Conservation (phyloP, 805 yeast species). For the Myxozyma kluyveri region DNA sequence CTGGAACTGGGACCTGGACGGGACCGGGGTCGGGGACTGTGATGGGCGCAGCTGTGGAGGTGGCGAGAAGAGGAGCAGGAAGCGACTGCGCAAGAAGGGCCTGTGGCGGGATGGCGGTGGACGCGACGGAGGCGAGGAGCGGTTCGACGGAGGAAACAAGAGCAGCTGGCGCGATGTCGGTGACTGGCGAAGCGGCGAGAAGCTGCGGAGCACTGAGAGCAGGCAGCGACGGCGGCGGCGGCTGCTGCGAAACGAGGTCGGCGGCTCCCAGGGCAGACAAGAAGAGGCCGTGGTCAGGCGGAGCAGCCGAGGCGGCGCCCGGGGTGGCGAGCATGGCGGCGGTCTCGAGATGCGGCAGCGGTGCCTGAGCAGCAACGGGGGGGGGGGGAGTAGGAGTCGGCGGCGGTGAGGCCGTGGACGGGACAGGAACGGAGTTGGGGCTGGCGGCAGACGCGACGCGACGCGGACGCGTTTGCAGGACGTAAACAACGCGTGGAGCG, state of each 20-base stretch:
- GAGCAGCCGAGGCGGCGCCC: not conserved
- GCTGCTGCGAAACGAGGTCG: not conserved
- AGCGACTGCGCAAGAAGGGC: not conserved
- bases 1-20: conserved; percentile 10
- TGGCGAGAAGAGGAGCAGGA: not conserved
- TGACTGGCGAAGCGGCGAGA: not conserved
- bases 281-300: not conserved
- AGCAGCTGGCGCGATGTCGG: not conserved
- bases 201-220: not conserved
- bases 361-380: not conserved
- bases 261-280: not conserved
- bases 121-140: not conserved
- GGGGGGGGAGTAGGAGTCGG: not conserved
- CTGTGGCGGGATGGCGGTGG: not conserved
- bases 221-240: not conserved
- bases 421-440: not conserved
- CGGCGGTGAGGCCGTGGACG: not conserved
- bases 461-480: not conserved
- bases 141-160: not conserved
- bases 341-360: too few species aligned
- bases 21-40: not conserved
- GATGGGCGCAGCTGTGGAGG: conserved; percentile 6
- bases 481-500: not conserved
- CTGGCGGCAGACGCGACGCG: not conserved
- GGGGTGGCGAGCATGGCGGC: not conserved